Percentiles rank a stretch among this genome's conserved stretches.
Evolutionary conservation across 2,329 filamentous ascomycete genomes (phyloP).

Genomic region (Fusarium euwallaceae): DNA sequence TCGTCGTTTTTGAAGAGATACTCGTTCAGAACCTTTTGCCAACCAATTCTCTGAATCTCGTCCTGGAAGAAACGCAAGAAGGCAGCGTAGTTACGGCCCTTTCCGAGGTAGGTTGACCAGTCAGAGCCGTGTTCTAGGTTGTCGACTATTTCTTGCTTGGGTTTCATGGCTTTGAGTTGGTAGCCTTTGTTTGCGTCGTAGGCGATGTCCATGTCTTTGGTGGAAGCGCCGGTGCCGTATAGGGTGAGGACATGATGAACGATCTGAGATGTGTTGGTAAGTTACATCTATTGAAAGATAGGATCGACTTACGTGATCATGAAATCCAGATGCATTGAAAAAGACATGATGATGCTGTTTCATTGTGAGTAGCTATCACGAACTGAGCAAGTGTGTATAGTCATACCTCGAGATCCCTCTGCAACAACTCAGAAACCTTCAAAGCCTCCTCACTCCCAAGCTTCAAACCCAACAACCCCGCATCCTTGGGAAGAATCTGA

Average conservation of each 20-base stretch:
- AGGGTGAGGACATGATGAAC: constrained; percentile 81
- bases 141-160: constrained; percentile 64
- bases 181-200: constrained; percentile 77
- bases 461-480: constrained; percentile 62
- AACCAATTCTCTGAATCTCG: constrained; percentile 75
- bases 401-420: constrained; percentile 76
- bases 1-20: constrained; percentile 78
- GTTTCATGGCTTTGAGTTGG: constrained; percentile 67
- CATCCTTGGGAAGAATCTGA: constrained; percentile 61
- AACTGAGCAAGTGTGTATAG: background rate
- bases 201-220: constrained; percentile 69
- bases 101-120: constrained; percentile 71
- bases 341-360: constrained; percentile 75
- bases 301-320: constrained; percentile 76
- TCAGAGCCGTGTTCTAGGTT: constrained; percentile 68
- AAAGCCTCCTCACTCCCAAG: constrained; percentile 71
- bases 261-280: constrained; percentile 59
- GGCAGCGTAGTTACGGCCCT: constrained; percentile 74
- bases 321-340: constrained; percentile 81
- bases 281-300: background rate
- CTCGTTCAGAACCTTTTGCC: constrained; percentile 71
- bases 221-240: constrained; percentile 78
- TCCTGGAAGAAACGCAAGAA: constrained; percentile 82
- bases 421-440: constrained; percentile 76
- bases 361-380: constrained; percentile 5